Evolutionary conservation across 352 stramenopile species (phyloP).

Genomic region (Phytophthora fragariae): DNA sequence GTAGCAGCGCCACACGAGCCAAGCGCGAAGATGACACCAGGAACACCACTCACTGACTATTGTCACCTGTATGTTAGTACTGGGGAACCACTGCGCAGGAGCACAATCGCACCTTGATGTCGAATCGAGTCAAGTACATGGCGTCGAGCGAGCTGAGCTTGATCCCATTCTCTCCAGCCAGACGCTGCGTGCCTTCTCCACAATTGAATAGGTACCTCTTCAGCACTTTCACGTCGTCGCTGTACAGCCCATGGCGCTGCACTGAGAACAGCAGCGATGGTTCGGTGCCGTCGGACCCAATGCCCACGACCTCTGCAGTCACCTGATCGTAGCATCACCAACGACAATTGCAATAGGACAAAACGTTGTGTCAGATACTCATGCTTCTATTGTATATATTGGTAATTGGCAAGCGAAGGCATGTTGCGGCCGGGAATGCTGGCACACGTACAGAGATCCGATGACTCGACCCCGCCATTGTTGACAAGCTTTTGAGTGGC

Average conservation of each 20-base stretch:
- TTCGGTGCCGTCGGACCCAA: slow-evolving; percentile 70
- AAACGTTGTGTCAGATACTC: neutral
- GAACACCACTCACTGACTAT: slow-evolving; percentile 73
- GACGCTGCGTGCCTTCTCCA: slow-evolving; percentile 69
- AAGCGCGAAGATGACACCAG: slow-evolving; percentile 71
- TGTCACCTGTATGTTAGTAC: neutral
- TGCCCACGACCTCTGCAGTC: slow-evolving; percentile 66
- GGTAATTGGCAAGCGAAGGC: neutral
- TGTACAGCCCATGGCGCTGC: slow-evolving; percentile 73
- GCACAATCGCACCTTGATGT: slow-evolving; percentile 48
- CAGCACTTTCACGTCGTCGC: slow-evolving; percentile 62
- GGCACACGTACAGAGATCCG: slow-evolving; percentile 26
- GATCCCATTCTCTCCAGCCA: slow-evolving; percentile 74
- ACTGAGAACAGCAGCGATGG: slow-evolving; percentile 73
- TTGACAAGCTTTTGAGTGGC: slow-evolving; percentile 17
- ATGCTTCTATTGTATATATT: neutral
- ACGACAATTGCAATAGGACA: slow-evolving; percentile 2
- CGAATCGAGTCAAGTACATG: slow-evolving; percentile 76
- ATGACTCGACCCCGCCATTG: slow-evolving; percentile 9
- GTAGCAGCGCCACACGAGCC: slow-evolving; percentile 55
- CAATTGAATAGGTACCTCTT: slow-evolving; percentile 81
- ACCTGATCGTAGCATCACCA: slow-evolving; percentile 36
- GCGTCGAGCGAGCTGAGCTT: slow-evolving; percentile 75
- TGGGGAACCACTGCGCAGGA: neutral
- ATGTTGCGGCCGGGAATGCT: neutral